Percentiles rank a stretch among this genome's conserved stretches.
Conservation (phyloP, 2,329 filamentous ascomycete species). For the Ilyonectria robusta region DNA sequence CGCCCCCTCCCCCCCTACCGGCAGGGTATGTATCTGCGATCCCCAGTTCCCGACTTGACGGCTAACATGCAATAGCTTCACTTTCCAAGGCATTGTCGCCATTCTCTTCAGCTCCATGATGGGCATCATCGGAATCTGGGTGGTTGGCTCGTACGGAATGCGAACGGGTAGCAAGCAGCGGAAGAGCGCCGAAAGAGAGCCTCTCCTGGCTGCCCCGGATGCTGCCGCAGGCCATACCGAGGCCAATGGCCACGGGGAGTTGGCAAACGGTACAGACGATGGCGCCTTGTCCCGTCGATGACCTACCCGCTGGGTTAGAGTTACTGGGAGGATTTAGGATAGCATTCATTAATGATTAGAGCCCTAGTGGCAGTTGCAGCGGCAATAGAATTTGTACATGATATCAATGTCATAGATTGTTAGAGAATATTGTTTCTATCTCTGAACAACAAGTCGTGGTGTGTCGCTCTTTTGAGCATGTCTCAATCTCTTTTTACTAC, state of each 20-base stretch:
- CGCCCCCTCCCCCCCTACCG: conserved; percentile 69
- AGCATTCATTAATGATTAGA: conserved; percentile 10
- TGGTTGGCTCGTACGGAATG: conserved; percentile 76
- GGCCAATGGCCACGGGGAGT: conserved; percentile 6
- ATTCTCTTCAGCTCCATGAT: conserved; percentile 79
- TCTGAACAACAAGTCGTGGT: background rate
- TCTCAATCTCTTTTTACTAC: no score
- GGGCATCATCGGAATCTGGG: conserved; percentile 77
- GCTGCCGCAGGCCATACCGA: conserved; percentile 3
- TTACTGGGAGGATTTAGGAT: background rate
- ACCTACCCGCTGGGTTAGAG: background rate
- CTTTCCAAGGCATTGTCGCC: conserved; percentile 78
- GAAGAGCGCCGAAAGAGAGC: conserved; percentile 41
- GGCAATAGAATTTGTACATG: conserved; percentile 14
- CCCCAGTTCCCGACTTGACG: background rate
- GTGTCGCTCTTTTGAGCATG: no score
- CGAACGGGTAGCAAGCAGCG: conserved; percentile 31
- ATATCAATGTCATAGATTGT: conserved; percentile 1
- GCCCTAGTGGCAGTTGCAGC: background rate
- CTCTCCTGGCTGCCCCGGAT: conserved; percentile 36
- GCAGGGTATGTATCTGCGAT: conserved; percentile 64
- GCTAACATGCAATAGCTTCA: conserved; percentile 65
- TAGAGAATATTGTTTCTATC: background rate
- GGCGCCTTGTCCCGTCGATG: conserved; percentile 8
- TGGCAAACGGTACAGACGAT: background rate